Evolutionary conservation across 108 stramenopile genomes (phyloP).

Genomic region (Pseudonitzschia delicatissima): DNA sequence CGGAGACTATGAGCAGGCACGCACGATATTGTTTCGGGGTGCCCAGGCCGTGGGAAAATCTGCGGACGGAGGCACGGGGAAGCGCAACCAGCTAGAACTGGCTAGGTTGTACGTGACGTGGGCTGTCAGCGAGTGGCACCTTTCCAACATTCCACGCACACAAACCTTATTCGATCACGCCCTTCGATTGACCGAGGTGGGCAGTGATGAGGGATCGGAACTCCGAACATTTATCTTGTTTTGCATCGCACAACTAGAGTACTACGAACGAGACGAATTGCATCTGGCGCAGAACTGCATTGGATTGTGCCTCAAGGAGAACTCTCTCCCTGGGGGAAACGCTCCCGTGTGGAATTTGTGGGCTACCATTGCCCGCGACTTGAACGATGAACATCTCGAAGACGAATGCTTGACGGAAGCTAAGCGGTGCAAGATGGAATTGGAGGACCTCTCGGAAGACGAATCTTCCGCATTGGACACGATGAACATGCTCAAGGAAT

Average conservation of each 20-base stretch:
- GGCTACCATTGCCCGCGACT: conserved; percentile 55
- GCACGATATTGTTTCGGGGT: conserved; percentile 51
- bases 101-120: conserved; percentile 58
- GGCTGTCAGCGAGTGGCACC: conserved; percentile 77
- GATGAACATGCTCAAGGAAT: neutral
- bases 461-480: neutral
- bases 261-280: conserved; percentile 42
- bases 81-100: conserved; percentile 28
- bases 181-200: conserved; percentile 45
- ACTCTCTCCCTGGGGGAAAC: conserved; percentile 51
- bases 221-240: conserved; percentile 60
- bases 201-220: conserved; percentile 34
- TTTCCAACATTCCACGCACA: conserved; percentile 46
- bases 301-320: conserved; percentile 65
- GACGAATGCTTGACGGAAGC: conserved; percentile 32
- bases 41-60: conserved; percentile 35
- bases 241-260: conserved; percentile 61
- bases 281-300: conserved; percentile 75
- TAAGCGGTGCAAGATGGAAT: neutral
- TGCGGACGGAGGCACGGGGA: conserved; percentile 16
- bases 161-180: conserved; percentile 72
- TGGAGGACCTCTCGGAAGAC: neutral
- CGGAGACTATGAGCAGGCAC: conserved; percentile 48
- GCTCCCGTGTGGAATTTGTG: conserved; percentile 63
- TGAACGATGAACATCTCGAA: conserved; percentile 53